phyloP scores from a whole-genome alignment of 139 green algal genomes.

The Volvox reticuliferus region DNA sequence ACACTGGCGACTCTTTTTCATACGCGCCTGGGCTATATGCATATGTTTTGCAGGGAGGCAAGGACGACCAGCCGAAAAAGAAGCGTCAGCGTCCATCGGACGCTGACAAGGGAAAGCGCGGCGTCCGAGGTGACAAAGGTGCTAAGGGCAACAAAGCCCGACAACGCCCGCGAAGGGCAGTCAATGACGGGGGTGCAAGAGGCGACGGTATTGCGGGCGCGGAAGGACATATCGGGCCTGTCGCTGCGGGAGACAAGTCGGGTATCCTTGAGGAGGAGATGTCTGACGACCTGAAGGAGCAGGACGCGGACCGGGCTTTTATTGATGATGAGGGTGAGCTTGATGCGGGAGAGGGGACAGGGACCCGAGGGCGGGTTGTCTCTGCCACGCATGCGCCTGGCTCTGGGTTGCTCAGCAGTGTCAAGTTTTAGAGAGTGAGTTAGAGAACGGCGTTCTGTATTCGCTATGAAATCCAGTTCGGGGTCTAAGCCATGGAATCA shows the following conservation, averaged over 20 bases:
- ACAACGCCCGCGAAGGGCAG: background rate
- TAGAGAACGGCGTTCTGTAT: no score
- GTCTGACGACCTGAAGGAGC: constrained; percentile 38
- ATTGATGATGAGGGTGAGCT: constrained; percentile 46
- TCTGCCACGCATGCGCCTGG: no score
- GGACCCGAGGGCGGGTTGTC: background rate
- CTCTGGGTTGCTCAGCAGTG: no score
- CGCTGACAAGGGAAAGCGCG: constrained; percentile 12
- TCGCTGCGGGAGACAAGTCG: constrained; percentile 3
- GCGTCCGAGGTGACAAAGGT: background rate
- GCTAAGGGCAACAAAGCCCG: background rate
- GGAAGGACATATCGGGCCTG: background rate
- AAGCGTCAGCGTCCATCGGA: constrained; percentile 36
- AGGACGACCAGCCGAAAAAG: constrained; percentile 45
- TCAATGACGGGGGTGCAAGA: background rate
- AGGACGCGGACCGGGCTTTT: constrained; percentile 19
- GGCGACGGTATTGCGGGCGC: background rate
- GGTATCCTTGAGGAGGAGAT: constrained; percentile 16
- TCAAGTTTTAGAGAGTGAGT: no score
- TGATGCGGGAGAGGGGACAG: no score
- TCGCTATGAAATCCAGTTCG: no score
- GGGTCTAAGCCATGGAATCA: no score
- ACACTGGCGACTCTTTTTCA: no score
- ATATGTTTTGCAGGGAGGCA: background rate
- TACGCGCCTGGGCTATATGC: no score